Evolutionary conservation across 2,329 filamentous ascomycete species (phyloP), one percentile per base, ranked within the genome.

Genomic region (Diaporthe longicolla): DNA sequence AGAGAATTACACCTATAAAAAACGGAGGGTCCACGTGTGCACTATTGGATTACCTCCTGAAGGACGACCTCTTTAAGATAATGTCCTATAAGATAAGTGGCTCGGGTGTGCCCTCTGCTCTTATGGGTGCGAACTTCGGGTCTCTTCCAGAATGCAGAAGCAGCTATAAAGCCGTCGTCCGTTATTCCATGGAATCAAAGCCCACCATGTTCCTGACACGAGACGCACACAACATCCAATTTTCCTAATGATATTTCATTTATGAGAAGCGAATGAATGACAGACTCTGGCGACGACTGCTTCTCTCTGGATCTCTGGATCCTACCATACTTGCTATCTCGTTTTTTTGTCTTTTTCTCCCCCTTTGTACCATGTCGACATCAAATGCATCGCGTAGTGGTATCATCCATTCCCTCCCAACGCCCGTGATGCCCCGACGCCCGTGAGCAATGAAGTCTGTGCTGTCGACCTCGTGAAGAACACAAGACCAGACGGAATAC

Each of bases 311-410:
- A 13, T 10, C 1, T 21, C 11, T 40, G 37, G 37, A 32, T 32
- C 29, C 29, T 35, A 29, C 29, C 45, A n/a, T 21, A 32, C 26
- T 35, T 32, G 26, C 61, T 61, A 21, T 21, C n/a, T 1, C 43
- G 29, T 29, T 45, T 40, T 43, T 40, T 43, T 52, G 10, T 66
- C n/a, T 66, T 24, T 19, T 50, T 9, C 8, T 37, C 10, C 37
- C 10, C 37, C 37, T 13, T 40, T 40, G 2, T 40, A 40, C 37
- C 37, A 13, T 40, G 37, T 66, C 61, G n/a, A 66, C 43, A 50
- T 50, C 15, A 52, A 66, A 37, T 52, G 26, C 61, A 66, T 50
- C 61, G 61, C 61, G 24, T 15, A 50, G 19, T 66, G 43, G 61
- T 66, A 66, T 66, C 61, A 29, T 35, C 45, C 43, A 10, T 40